These are phyloP conservation scores for Hymenoscyphus occultus DNA, from an alignment of 2,329 filamentous ascomycete species.

Conservation along the genomic window DNA sequence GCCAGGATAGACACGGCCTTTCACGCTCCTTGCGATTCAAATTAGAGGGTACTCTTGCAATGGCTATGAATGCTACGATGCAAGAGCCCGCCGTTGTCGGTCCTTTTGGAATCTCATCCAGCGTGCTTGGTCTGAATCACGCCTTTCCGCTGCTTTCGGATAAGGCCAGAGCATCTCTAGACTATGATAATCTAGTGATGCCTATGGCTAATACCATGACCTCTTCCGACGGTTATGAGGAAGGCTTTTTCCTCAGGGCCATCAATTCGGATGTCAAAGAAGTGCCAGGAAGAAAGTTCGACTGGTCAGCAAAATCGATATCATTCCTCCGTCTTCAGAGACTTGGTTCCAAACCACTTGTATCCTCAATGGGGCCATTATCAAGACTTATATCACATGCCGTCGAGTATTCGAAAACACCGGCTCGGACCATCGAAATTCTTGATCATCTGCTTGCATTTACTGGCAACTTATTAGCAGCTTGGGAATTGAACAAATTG, in stretches of 20 bases:
- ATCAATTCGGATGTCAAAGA: slow-evolving; percentile 60
- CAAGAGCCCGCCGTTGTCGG: slow-evolving; percentile 48
- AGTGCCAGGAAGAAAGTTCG: slow-evolving; percentile 49
- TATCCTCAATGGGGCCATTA: slow-evolving; percentile 59
- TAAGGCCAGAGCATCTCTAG: slow-evolving; percentile 47
- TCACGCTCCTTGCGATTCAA: slow-evolving; percentile 51
- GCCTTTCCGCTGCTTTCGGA: slow-evolving; percentile 59
- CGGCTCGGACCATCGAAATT: slow-evolving; percentile 40
- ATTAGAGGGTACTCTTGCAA: slow-evolving; percentile 59
- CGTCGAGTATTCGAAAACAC: slow-evolving; percentile 53
- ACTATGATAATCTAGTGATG: slow-evolving; percentile 59
- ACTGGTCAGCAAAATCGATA: slow-evolving; percentile 55
- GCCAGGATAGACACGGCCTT: slow-evolving; percentile 53
- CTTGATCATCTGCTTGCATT: slow-evolving; percentile 53
- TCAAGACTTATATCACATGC: slow-evolving; percentile 61
- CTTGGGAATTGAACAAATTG: slow-evolving; percentile 67
- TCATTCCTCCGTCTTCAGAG: slow-evolving; percentile 56
- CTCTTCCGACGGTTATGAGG: slow-evolving; percentile 59
- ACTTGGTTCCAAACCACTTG: slow-evolving; percentile 55
- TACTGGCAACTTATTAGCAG: slow-evolving; percentile 47
- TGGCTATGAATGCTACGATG: slow-evolving; percentile 59
- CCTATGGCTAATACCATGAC: slow-evolving; percentile 55
- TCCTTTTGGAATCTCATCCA: slow-evolving; percentile 48
- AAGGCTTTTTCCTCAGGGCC: slow-evolving; percentile 61
- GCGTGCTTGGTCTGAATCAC: slow-evolving; percentile 61